Evolutionary conservation across 1,139 yeast species (phyloP).

Genomic region (Meyerozyma athensensis): DNA sequence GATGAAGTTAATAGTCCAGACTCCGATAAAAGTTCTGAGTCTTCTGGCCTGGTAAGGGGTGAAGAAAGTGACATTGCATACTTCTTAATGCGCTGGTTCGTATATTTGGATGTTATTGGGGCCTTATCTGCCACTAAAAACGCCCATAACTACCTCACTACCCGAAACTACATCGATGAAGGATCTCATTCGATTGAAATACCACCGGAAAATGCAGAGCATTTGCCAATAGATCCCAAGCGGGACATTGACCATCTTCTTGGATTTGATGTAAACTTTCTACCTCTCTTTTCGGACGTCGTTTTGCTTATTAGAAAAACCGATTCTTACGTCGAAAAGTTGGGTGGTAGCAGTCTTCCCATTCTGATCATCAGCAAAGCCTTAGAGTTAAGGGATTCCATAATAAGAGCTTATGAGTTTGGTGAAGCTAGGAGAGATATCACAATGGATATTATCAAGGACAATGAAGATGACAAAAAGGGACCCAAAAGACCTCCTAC

Average conservation of each 20-base stretch:
- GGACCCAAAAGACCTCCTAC: slow-evolving; percentile 11
- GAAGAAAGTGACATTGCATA: slow-evolving; percentile 43
- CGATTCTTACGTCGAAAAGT: slow-evolving; percentile 14
- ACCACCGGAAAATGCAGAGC: slow-evolving; percentile 9
- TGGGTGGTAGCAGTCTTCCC: slow-evolving; percentile 18
- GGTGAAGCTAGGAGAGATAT: slow-evolving; percentile 34
- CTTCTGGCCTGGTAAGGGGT: slow-evolving; percentile 5
- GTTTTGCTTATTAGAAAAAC: slow-evolving; percentile 40
- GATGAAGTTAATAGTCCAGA: slow-evolving; percentile 2
- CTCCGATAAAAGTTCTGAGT: slow-evolving; percentile 5
- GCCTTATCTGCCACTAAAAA: slow-evolving; percentile 42
- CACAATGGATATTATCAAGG: slow-evolving; percentile 26
- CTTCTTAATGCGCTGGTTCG: slow-evolving; percentile 68
- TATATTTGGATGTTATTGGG: slow-evolving; percentile 66
- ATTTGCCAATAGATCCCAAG: slow-evolving; percentile 20
- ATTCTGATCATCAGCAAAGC: slow-evolving; percentile 38
- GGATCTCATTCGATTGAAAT: slow-evolving; percentile 12
- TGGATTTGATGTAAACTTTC: slow-evolving; percentile 54
- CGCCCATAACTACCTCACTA: slow-evolving; percentile 23
- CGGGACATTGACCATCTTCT: slow-evolving; percentile 52
- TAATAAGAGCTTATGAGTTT: slow-evolving; percentile 26
- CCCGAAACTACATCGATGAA: slow-evolving; percentile 7
- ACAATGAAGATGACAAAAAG: slow-evolving; percentile 12
- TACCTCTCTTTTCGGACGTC: slow-evolving; percentile 47
- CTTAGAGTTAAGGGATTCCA: slow-evolving; percentile 39